Evolutionary conservation across 306 rosid genomes (phyloP), one percentile per base, ranked within the genome.

Genomic region (Parietaria judaica): DNA sequence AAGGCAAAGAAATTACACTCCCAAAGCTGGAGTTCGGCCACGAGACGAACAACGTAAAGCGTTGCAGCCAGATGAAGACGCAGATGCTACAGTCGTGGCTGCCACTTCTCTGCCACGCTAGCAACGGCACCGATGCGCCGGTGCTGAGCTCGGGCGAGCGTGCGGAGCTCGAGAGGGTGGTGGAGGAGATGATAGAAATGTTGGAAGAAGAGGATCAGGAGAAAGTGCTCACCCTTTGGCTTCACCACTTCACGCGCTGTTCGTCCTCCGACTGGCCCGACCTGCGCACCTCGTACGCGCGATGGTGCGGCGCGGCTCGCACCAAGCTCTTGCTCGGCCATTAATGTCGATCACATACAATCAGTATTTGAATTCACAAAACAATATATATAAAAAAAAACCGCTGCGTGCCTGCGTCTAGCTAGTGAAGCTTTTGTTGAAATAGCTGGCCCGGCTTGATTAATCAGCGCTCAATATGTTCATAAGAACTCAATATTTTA

Each of bases 181-280:
- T 89, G 64, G 97, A 82, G 57, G 74, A 69, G 62, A 76, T 65
- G 39, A 80, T 89, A 14, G 80, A 68, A 57, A 57, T 31, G 68
- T 36, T 86, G 46, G 81, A 80, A 51, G 68, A 70, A 14, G 77
- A 77, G 48, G 69, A 75, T 51, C 78, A 79, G 50, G 97, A 86
- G 51, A 78, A 79, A 64, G 84, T 83, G 55, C 66, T 89, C n/a
- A 65, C 85, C 35, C 58, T 86, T 5, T 89, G 97, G 97, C 95
- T 89, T 9, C 89, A 86, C 62, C 87, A 89, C 65, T 89, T 79
- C 71, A 86, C 97, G 7, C 72, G 15, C 36, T 78, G 73, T 35
- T 54, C 82, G 3, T 81, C 83, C 58, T 78, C 89, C 36, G 97
- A 89, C 36, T 86, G 97, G 97, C 97, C 97, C 3, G 79, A 84